Evolutionary conservation across 441 rosid genomes (phyloP).

Genomic region (Geranium incanum): DNA sequence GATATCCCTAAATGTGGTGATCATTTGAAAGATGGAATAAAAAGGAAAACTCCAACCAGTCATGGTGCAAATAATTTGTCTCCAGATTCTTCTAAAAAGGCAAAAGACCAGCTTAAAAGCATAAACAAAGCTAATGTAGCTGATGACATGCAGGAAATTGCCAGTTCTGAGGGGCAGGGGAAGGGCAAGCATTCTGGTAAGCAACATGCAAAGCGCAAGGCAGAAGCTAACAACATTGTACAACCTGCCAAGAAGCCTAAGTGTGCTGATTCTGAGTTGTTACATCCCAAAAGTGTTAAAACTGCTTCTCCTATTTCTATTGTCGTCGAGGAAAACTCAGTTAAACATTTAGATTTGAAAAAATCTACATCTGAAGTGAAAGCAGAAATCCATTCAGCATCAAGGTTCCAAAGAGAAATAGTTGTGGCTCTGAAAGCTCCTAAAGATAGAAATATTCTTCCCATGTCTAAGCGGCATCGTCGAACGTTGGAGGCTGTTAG

Average conservation of each 20-base stretch:
- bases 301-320: conserved; percentile 30
- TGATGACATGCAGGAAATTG: conserved; percentile 29
- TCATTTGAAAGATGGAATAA: conserved; percentile 36
- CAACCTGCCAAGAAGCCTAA: conserved; percentile 50
- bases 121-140: conserved; percentile 32
- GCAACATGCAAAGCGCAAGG: conserved; percentile 39
- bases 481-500: conserved; percentile 54
- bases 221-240: conserved; percentile 32
- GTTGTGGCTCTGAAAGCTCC: conserved; percentile 24
- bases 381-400: conserved; percentile 38
- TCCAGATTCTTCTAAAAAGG: conserved; percentile 23
- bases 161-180: conserved; percentile 22
- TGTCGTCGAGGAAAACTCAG: conserved; percentile 30
- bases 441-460: conserved; percentile 56
- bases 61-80: conserved; percentile 23
- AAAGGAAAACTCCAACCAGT: conserved; percentile 27
- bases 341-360: conserved; percentile 25
- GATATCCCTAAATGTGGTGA: conserved; percentile 28
- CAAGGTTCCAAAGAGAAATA: conserved; percentile 32
- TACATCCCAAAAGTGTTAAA: conserved; percentile 24
- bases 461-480: conserved; percentile 50
- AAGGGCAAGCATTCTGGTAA: conserved; percentile 27
- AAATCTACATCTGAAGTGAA: conserved; percentile 25
- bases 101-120: conserved; percentile 29
- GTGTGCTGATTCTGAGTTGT: conserved; percentile 30